phyloP scores from a whole-genome alignment of 805 yeast genomes.

The Cyberlindnera petersonii region DNA sequence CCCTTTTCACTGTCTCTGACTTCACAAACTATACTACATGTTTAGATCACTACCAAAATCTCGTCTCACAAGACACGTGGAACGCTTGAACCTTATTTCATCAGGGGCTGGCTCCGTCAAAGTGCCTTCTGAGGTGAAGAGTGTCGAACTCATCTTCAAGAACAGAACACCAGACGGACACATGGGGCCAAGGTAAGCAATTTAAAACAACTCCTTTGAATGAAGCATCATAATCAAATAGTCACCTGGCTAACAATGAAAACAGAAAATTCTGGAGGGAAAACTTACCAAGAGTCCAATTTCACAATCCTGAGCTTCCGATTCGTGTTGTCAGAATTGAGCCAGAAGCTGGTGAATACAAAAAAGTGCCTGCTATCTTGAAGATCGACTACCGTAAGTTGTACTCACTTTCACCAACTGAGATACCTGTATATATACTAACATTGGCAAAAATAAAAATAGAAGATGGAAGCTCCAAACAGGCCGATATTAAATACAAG shows the following conservation, averaged over 20 bases:
- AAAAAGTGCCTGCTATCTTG: constrained; percentile 41
- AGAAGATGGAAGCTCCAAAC: constrained; percentile 34
- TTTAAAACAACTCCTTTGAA: background rate
- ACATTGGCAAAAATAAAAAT: background rate
- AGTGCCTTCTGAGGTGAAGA: constrained; percentile 35
- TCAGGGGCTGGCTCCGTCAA: constrained; percentile 41
- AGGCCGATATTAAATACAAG: constrained; percentile 52
- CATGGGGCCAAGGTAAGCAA: constrained; percentile 46
- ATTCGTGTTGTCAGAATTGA: constrained; percentile 58
- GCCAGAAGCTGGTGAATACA: constrained; percentile 39
- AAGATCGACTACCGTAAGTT: constrained; percentile 34
- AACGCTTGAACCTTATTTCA: constrained; percentile 47
- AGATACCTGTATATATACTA: background rate
- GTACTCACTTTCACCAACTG: background rate
- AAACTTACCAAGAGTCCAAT: constrained; percentile 71
- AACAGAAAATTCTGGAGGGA: constrained; percentile 66
- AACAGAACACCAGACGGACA: constrained; percentile 47
- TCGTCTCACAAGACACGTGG: constrained; percentile 43
- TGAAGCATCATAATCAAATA: background rate
- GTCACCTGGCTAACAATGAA: constrained; percentile 3
- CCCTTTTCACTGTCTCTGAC: too few species aligned
- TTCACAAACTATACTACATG: too few species aligned
- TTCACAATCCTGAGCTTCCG: constrained; percentile 72
- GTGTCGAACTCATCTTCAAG: constrained; percentile 53
- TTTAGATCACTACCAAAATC: constrained; percentile 35